These are phyloP conservation scores for Polyporus tsugae DNA, from an alignment of 1,284 basidiomycete species.

Conservation along the genomic window DNA sequence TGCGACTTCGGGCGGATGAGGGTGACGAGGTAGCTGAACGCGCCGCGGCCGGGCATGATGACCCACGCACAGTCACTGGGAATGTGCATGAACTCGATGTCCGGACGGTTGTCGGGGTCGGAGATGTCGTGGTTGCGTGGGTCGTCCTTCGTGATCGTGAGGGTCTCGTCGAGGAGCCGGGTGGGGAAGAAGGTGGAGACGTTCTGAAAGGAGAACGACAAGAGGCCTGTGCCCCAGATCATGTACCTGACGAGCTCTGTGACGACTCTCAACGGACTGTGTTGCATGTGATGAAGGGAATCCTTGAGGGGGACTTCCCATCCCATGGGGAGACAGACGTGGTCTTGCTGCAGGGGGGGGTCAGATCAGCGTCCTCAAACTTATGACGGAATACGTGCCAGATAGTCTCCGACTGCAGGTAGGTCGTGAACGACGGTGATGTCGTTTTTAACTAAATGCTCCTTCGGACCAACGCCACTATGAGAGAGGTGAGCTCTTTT, in stretches of 20 bases:
- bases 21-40: constrained; percentile 41
- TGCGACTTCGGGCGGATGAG: constrained; percentile 43
- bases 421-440: constrained; percentile 41
- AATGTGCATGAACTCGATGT: constrained; percentile 48
- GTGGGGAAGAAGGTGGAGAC: constrained; percentile 39
- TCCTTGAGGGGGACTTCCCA: constrained; percentile 38
- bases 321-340: not conserved
- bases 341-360: constrained; percentile 38
- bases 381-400: constrained; percentile 27
- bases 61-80: constrained; percentile 25
- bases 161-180: constrained; percentile 35
- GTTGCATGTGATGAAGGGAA: constrained; percentile 35
- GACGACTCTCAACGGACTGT: constrained; percentile 33
- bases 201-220: constrained; percentile 42
- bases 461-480: constrained; percentile 41
- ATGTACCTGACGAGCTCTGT: constrained; percentile 42
- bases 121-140: constrained; percentile 30
- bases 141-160: constrained; percentile 13
- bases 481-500: not conserved
- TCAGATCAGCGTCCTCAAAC: not conserved
- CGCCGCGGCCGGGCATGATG: constrained; percentile 32
- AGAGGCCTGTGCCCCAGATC: constrained; percentile 40
- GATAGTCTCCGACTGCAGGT: constrained; percentile 43
- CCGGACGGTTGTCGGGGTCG: constrained; percentile 40
- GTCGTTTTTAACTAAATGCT: constrained; percentile 39